Evolutionary conservation across 2,329 filamentous ascomycete species (phyloP).

Genomic region (Triangularia setosa): DNA sequence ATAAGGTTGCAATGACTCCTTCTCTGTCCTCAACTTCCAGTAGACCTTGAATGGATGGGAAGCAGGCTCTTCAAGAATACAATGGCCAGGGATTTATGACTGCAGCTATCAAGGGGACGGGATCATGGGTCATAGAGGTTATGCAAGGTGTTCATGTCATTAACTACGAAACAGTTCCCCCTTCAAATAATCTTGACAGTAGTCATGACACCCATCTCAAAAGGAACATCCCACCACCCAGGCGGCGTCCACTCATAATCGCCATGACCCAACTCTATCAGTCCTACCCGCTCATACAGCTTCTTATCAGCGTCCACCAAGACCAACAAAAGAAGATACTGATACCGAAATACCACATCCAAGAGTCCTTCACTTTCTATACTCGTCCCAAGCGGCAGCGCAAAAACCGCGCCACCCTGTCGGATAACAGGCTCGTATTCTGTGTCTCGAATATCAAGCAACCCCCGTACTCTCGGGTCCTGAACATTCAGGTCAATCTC

Average conservation of each 20-base stretch:
- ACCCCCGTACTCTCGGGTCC: background rate
- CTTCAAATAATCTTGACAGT: background rate
- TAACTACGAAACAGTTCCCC: background rate
- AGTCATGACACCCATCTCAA: background rate
- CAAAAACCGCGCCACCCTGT: background rate
- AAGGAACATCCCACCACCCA: background rate
- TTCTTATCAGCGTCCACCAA: background rate
- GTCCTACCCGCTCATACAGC: background rate
- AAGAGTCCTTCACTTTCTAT: background rate
- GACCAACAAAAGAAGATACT: background rate
- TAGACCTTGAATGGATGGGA: no score
- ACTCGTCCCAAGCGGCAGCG: background rate
- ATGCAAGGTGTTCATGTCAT: no score
- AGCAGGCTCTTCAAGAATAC: no score
- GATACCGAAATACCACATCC: background rate
- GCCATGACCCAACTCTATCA: background rate
- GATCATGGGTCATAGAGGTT: no score
- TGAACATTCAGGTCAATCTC: background rate
- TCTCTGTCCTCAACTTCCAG: background rate
- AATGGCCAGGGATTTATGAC: no score
- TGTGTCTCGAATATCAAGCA: background rate
- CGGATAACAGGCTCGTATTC: background rate
- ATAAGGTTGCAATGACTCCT: background rate
- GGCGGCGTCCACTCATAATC: background rate
- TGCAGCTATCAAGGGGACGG: no score